Base-by-base conservation (phyloP, 345 rosid genomes). In the Brassica nigra region DNA sequence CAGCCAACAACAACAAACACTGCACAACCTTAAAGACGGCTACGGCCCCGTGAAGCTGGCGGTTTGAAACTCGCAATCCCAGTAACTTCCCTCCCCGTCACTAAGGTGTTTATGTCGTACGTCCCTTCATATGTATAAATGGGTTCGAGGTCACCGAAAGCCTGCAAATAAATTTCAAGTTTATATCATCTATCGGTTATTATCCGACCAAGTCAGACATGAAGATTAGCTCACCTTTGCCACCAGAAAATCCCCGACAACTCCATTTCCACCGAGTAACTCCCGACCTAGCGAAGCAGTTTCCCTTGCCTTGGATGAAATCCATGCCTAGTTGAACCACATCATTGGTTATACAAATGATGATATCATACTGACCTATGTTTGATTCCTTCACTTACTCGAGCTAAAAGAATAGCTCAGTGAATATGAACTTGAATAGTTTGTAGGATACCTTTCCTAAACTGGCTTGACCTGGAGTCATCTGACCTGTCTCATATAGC, bases 401-500 rank as follows among this genome's bases (percentile, higher is more conserved):
- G 61, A 12, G 68, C 62, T 62, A 20, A 15, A 58, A 39, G 44
- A 57, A 15, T 36, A 67, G 66, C 39, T 36, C 54, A 59, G 36
- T 6, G 20, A 59, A 8, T 44, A 58, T 33, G 31, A 30, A 23
- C 2, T 44, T 2, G 15, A 72, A 23, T 59, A 31, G 10, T 58
- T 27, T 29, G 11, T 73, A 74, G 18, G 37, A 29, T 89, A 96
- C 99, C 97, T 96, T 96, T 80, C 90, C 99, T 83, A 93, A 85
- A 88, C 99, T 96, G 80, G 98, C 97, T 33, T 92, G 97, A 78
- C 98, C 99, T 0, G 92, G 85, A 61, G 99, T 96, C 95, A 96
- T 89, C 79, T 80, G 88, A 76, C 95, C 98, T 5, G 69, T 62
- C 82, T 95, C 99, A 66, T 93, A 95, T 70, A 91, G 73, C 81